Evolutionary conservation across 2,329 filamentous ascomycete species (phyloP).

Genomic region (Paraconiothyrium brasiliense): DNA sequence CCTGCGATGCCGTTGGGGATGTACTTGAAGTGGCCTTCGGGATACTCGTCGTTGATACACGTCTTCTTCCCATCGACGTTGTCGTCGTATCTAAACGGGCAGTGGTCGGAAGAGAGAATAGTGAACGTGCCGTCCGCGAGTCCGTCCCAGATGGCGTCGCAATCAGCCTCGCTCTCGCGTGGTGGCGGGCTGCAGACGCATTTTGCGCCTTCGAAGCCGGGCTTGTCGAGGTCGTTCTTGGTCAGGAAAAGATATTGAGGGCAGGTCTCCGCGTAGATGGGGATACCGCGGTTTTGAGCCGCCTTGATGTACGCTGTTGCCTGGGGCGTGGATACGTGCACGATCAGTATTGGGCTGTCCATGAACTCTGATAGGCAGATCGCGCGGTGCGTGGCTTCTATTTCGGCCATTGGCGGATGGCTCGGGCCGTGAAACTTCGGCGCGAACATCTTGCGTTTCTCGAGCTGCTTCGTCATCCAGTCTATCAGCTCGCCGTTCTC

Average conservation of each 20-base stretch:
- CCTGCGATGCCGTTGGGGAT: conserved; percentile 69
- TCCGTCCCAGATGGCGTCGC: conserved; percentile 62
- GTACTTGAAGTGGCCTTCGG: conserved; percentile 61
- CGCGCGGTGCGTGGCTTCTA: conserved; percentile 63
- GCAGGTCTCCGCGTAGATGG: conserved; percentile 65
- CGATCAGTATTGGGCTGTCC: conserved; percentile 62
- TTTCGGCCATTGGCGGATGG: conserved; percentile 61
- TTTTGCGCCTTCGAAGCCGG: conserved; percentile 65
- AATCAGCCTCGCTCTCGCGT: conserved; percentile 57
- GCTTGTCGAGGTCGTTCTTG: conserved; percentile 59
- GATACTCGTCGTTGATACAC: conserved; percentile 56
- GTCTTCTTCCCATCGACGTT: conserved; percentile 56
- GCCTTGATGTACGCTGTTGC: conserved; percentile 58
- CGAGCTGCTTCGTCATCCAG: conserved; percentile 64
- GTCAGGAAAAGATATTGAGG: conserved; percentile 66
- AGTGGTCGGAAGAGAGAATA: conserved; percentile 60
- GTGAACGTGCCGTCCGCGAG: conserved; percentile 63
- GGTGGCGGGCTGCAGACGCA: conserved; percentile 65
- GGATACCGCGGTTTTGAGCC: conserved; percentile 60
- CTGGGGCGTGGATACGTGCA: conserved; percentile 61
- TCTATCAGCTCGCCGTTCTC: conserved; percentile 65
- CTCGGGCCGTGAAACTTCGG: conserved; percentile 63
- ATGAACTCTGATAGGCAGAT: conserved; percentile 62
- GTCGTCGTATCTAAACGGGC: conserved; percentile 60
- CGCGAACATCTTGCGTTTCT: conserved; percentile 57